Conservation (phyloP, 352 stramenopile species). For the Globisporangium ultimum region DNA sequence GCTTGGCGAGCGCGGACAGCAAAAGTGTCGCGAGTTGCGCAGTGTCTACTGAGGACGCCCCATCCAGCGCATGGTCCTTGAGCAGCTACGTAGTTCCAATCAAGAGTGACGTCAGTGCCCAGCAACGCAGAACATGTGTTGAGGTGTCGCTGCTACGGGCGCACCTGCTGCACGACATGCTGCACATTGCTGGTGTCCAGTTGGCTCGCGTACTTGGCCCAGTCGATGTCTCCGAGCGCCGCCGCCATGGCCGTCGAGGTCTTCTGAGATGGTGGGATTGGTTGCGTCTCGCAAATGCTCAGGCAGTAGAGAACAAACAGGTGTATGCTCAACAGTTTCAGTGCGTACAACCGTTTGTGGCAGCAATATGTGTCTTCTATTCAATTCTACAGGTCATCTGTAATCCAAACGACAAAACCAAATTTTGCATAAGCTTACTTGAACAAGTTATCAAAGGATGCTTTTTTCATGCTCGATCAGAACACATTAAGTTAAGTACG, state of each 20-base stretch:
- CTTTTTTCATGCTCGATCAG: neutral
- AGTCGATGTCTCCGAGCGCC: conserved; percentile 23
- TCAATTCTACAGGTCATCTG: no score
- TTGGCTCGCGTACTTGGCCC: conserved; percentile 23
- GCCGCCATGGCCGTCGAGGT: neutral
- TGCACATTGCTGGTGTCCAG: conserved; percentile 7
- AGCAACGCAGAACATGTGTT: neutral
- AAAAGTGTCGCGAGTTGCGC: conserved; percentile 27
- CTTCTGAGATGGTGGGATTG: neutral
- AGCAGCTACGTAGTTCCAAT: conserved; percentile 18
- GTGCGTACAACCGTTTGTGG: no score
- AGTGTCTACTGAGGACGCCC: conserved; percentile 11
- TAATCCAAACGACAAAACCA: no score
- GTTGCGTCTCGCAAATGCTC: no score
- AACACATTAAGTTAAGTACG: no score
- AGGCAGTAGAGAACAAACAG: no score
- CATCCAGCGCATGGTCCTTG: conserved; percentile 21
- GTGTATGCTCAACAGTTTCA: no score
- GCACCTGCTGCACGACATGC: conserved; percentile 11
- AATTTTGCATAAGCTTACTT: no score
- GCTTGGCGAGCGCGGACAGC: conserved; percentile 19
- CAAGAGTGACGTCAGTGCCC: neutral
- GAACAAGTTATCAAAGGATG: no score
- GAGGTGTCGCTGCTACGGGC: neutral
- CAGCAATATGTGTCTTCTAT: no score